phyloP scores from a whole-genome alignment of 2,329 filamentous ascomycete genomes.

The Aspergillus viridinutans region DNA sequence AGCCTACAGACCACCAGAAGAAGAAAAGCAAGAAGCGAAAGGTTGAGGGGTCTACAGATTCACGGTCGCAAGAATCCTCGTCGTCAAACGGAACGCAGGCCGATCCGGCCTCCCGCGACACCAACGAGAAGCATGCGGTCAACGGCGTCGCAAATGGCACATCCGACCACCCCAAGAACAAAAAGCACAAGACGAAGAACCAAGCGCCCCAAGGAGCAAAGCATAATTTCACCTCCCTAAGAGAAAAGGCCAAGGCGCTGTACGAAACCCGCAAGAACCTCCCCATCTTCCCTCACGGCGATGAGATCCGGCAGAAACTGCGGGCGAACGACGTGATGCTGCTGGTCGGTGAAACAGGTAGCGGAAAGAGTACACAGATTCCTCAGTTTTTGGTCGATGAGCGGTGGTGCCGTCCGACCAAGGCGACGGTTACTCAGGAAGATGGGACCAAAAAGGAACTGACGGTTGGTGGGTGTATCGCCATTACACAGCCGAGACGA shows the following conservation, averaged over 20 bases:
- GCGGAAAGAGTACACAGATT: constrained; percentile 93
- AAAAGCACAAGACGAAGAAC: constrained; percentile 10
- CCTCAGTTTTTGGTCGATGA: constrained; percentile 82
- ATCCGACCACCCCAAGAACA: constrained; percentile 5
- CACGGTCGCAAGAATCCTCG: constrained; percentile 1
- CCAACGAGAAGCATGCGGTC: neutral
- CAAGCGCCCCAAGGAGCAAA: constrained; percentile 19
- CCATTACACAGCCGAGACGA: constrained; percentile 88
- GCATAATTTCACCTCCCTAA: constrained; percentile 28
- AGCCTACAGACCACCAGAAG: constrained; percentile 12
- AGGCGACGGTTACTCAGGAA: constrained; percentile 43
- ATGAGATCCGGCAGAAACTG: constrained; percentile 64
- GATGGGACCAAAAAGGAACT: constrained; percentile 39
- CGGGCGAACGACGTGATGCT: constrained; percentile 69
- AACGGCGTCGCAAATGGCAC: neutral
- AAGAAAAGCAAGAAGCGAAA: constrained; percentile 33
- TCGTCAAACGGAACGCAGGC: constrained; percentile 3
- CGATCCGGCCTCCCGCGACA: neutral
- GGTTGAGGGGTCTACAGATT: constrained; percentile 20
- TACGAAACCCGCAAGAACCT: constrained; percentile 59
- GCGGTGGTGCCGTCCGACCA: constrained; percentile 68
- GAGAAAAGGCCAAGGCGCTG: constrained; percentile 46
- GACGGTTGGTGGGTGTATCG: constrained; percentile 72
- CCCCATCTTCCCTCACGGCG: constrained; percentile 73
- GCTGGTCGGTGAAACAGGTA: constrained; percentile 89